A percentile compares a stretch with the other conserved stretches of the same genome.
phyloP scores from a whole-genome alignment of 176 grass and related monocot species.

The Eleusine coracana region DNA sequence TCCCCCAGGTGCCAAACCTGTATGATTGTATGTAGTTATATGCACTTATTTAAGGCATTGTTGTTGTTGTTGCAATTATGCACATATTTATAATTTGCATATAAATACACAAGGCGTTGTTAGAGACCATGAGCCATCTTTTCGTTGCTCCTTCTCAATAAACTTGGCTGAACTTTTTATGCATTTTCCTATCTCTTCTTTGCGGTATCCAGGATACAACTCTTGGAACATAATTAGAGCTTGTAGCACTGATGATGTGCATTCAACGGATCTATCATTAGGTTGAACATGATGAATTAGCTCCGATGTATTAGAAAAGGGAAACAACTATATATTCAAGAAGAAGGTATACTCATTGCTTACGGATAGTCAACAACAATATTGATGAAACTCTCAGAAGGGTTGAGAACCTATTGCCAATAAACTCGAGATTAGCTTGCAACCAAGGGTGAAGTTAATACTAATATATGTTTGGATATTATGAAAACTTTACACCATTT shows the following conservation, averaged over 20 bases:
- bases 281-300: background rate
- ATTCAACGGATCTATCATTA: conserved; percentile 54
- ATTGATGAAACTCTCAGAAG: conserved; percentile 45
- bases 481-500: background rate
- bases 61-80: background rate
- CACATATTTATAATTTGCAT: background rate
- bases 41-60: too few species aligned
- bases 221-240: conserved; percentile 48
- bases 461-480: background rate
- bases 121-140: conserved; percentile 63
- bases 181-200: conserved; percentile 53
- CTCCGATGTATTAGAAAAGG: background rate
- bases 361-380: conserved; percentile 54
- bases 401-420: conserved; percentile 43
- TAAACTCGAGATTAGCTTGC: background rate
- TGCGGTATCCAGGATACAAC: conserved; percentile 43
- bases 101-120: background rate
- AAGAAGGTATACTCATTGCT: conserved; percentile 2
- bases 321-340: background rate
- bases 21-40: background rate
- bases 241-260: conserved; percentile 61
- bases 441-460: too few species aligned
- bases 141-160: conserved; percentile 50
- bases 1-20: conserved; percentile 57
- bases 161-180: conserved; percentile 37